These are phyloP conservation scores for Dysphania ambrosioides DNA, from an alignment of 148 eudicot genomes.

Conservation along the genomic window DNA sequence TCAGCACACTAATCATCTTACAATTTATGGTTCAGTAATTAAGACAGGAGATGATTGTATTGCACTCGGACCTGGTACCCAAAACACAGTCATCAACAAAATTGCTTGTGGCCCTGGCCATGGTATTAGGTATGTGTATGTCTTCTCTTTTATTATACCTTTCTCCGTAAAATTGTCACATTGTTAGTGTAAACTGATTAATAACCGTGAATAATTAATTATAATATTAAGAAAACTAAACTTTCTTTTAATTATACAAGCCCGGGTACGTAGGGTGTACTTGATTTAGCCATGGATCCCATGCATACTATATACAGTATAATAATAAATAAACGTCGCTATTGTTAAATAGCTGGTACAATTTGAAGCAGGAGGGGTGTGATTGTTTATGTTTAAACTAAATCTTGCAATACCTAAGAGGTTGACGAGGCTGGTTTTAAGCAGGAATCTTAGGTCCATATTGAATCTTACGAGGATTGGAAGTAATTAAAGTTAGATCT, in stretches of 20 bases:
- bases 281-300: no score
- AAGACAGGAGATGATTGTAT: constrained; percentile 59
- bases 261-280: no score
- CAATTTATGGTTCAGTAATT: constrained; percentile 27
- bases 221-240: no score
- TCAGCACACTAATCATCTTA: constrained; percentile 30
- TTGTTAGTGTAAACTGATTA: no score
- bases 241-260: no score
- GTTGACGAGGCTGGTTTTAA: not conserved
- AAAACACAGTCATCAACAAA: constrained; percentile 30
- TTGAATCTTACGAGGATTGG: not conserved
- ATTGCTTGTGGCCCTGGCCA: constrained; percentile 68
- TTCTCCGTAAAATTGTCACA: not conserved
- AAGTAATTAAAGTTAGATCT: not conserved
- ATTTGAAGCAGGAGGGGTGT: not conserved
- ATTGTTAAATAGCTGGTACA: no score
- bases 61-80: constrained; percentile 50
- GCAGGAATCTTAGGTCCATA: not conserved
- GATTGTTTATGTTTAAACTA: not conserved
- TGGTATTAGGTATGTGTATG: constrained; percentile 47
- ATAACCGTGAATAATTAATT: no score
- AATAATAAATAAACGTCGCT: no score
- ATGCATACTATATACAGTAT: no score
- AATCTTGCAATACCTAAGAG: not conserved
- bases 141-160: not conserved